These are phyloP conservation scores for Gloeopeniophorella convolvens DNA, from an alignment of 768 basidiomycete species.

Conservation along the genomic window DNA sequence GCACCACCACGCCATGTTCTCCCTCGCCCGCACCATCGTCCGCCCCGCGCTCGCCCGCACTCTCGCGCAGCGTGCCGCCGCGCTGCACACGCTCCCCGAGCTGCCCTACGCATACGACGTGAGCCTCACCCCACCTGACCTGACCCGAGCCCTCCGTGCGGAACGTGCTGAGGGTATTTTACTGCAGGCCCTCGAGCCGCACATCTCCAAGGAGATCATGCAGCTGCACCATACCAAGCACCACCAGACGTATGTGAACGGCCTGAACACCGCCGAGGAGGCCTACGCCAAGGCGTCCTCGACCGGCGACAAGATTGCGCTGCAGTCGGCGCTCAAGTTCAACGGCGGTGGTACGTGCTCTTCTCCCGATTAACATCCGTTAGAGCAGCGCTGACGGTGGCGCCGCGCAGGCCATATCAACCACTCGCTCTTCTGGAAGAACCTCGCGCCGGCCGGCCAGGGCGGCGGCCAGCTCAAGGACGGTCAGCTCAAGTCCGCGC, in stretches of 20 bases:
- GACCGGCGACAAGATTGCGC: constrained; percentile 68
- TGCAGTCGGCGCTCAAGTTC: constrained; percentile 93
- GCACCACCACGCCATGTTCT: too few species aligned
- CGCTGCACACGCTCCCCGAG: constrained; percentile 67
- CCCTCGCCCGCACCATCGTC: constrained; percentile 37
- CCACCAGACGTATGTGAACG: constrained; percentile 90
- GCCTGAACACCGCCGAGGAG: constrained; percentile 89
- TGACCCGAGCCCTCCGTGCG: constrained; percentile 1
- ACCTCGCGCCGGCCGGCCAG: constrained; percentile 67
- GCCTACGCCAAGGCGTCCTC: constrained; percentile 60
- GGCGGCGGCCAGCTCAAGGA: constrained; percentile 59
- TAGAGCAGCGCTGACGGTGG: neutral
- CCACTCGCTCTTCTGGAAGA: constrained; percentile 97
- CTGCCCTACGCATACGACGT: constrained; percentile 81
- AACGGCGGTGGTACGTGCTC: constrained; percentile 77
- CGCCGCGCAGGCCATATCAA: constrained; percentile 72
- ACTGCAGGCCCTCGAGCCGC: constrained; percentile 78
- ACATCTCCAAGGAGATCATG: constrained; percentile 92
- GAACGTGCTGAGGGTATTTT: too few species aligned
- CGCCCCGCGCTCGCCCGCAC: constrained; percentile 42
- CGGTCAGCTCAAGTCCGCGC: constrained; percentile 68
- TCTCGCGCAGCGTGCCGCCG: constrained; percentile 35
- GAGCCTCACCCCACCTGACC: constrained; percentile 22
- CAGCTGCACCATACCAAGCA: constrained; percentile 88
- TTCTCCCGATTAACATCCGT: neutral